These are phyloP conservation scores for Cryphonectria naterciae DNA, from an alignment of 2,329 filamentous ascomycete species.

Conservation along the genomic window DNA sequence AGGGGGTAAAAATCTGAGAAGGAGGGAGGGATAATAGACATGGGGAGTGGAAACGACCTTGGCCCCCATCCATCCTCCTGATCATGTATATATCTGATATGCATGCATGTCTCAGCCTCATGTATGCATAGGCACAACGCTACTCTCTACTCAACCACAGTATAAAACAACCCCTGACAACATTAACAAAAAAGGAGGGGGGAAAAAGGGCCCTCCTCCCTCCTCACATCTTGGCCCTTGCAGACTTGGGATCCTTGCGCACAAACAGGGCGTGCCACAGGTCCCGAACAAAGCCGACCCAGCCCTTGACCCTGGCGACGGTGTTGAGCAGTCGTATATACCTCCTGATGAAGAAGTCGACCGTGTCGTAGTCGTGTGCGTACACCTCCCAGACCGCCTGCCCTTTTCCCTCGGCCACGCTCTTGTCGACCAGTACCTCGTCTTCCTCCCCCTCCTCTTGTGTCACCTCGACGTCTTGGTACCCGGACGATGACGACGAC, in stretches of 20 bases:
- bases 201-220: neutral
- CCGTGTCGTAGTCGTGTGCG: slow-evolving; percentile 60
- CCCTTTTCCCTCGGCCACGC: slow-evolving; percentile 36
- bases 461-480: slow-evolving; percentile 39
- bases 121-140: neutral
- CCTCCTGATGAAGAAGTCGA: slow-evolving; percentile 59
- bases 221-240: neutral
- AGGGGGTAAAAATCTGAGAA: neutral
- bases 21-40: neutral
- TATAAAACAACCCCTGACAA: neutral
- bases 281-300: slow-evolving; percentile 53
- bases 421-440: slow-evolving; percentile 30
- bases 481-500: slow-evolving; percentile 48
- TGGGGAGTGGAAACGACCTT: neutral
- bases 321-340: slow-evolving; percentile 59
- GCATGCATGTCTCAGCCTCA: slow-evolving; percentile 6
- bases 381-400: slow-evolving; percentile 64
- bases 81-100: too few species aligned
- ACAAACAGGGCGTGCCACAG: slow-evolving; percentile 31
- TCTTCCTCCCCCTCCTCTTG: slow-evolving; percentile 41
- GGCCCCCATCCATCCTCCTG: neutral
- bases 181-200: neutral
- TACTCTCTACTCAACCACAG: neutral
- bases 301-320: slow-evolving; percentile 54
- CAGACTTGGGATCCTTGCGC: neutral